Percentiles rank a stretch among this genome's conserved stretches.
Evolutionary conservation across 73 alveolate species (phyloP).

Genomic region (Uronychia binucleata): DNA sequence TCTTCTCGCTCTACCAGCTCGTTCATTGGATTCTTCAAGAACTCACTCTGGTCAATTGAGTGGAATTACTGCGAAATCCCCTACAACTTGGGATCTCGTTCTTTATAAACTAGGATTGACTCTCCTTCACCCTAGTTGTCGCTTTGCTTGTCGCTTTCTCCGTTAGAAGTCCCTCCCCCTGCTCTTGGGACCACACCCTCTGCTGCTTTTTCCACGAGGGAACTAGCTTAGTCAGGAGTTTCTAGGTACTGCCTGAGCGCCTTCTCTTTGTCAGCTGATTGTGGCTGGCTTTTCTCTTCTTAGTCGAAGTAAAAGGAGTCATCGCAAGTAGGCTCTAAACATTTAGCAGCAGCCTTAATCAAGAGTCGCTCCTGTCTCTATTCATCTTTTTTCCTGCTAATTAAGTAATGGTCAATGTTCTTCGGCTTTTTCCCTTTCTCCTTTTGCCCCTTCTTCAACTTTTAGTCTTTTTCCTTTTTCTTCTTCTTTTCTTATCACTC

Average conservation of each 20-base stretch:
- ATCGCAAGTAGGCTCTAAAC: not conserved
- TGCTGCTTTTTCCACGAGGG: no score
- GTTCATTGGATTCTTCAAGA: not conserved
- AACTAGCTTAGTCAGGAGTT: no score
- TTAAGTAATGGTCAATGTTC: not conserved
- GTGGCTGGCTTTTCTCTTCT: not conserved
- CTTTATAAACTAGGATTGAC: no score
- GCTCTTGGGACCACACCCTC: no score
- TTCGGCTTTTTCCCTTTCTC: constrained; percentile 6
- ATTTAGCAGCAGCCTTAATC: not conserved
- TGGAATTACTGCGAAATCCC: no score
- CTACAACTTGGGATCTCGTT: no score
- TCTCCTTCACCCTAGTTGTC: no score
- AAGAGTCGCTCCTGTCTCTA: not conserved
- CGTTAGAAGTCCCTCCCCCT: not conserved
- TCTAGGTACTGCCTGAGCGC: no score
- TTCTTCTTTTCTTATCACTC: constrained; percentile 10
- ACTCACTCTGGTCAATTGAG: not conserved
- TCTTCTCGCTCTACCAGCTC: not conserved
- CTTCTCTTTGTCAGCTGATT: no score
- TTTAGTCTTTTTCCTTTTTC: constrained; percentile 33
- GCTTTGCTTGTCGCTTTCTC: not conserved
- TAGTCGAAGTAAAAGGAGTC: not conserved
- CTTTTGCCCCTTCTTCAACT: constrained; percentile 6
- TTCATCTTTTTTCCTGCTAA: not conserved